Conservation (phyloP, 2,329 filamentous ascomycete genomes). For the Cryphonectria carpinicola region DNA sequence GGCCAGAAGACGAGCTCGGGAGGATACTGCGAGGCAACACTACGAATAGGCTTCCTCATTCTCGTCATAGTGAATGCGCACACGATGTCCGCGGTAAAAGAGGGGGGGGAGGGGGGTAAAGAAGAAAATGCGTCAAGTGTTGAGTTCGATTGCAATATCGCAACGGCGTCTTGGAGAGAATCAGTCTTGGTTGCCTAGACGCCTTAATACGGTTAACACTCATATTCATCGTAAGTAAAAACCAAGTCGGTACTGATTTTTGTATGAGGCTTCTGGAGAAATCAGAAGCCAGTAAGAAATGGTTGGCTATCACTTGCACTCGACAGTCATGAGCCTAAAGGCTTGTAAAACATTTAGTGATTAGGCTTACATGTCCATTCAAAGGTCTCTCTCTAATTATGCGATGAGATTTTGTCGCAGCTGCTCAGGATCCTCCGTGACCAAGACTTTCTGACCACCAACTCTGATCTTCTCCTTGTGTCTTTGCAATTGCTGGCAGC, state of each 20-base stretch:
- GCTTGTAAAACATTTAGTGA: background rate
- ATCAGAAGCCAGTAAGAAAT: background rate
- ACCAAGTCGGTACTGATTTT: background rate
- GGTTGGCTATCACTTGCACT: background rate
- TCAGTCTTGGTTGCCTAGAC: background rate
- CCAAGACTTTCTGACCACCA: background rate
- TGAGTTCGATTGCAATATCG: background rate
- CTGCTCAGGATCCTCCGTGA: background rate
- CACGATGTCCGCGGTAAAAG: background rate
- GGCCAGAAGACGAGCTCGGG: constrained; percentile 19
- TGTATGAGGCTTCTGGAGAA: background rate
- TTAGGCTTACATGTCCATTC: background rate
- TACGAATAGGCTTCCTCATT: background rate
- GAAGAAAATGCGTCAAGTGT: background rate
- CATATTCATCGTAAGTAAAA: background rate
- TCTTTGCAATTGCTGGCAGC: background rate
- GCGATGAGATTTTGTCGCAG: too few species aligned
- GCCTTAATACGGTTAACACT: background rate
- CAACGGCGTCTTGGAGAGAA: background rate
- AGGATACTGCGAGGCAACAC: background rate
- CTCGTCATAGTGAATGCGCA: background rate
- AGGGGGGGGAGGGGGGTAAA: too few species aligned
- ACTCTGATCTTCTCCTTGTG: background rate
- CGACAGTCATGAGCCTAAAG: background rate
- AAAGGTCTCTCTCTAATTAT: background rate